Conservation (phyloP, 371 early-diverging fungal genomes). For the Spraguea lophii region DNA sequence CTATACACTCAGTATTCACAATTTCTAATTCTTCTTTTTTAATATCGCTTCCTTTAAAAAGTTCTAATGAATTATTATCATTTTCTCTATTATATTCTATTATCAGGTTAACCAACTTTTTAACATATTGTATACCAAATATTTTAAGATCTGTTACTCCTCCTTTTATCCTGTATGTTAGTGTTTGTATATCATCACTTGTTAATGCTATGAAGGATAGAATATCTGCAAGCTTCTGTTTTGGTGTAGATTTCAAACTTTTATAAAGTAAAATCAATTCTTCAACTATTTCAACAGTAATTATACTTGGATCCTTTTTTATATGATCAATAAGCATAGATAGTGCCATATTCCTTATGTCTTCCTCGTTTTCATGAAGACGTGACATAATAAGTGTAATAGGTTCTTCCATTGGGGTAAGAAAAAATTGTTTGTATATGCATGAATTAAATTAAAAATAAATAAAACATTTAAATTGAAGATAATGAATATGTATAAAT, state of each 20-base stretch:
- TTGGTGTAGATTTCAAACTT: conserved; percentile 18
- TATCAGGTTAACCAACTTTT: conserved; percentile 31
- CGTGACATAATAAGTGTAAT: conserved; percentile 21
- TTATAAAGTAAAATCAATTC: too few relatives aligned
- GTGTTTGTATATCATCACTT: conserved; percentile 10
- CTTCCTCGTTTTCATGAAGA: conserved; percentile 7
- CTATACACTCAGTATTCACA: conserved; percentile 10
- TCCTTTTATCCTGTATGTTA: conserved; percentile 37
- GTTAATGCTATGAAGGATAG: conserved; percentile 34
- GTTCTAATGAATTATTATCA: not conserved
- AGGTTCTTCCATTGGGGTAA: too few relatives aligned
- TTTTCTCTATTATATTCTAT: not conserved
- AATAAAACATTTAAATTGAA: too few relatives aligned
- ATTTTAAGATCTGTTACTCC: conserved; percentile 29
- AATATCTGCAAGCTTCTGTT: conserved; percentile 33
- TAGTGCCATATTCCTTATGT: conserved; percentile 11
- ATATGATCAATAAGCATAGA: too few relatives aligned
- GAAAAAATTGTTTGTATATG: too few relatives aligned
- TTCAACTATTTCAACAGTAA: too few relatives aligned
- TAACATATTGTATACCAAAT: conserved; percentile 45
- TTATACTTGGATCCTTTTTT: too few relatives aligned
- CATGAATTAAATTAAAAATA: too few relatives aligned
- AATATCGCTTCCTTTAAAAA: conserved; percentile 3
- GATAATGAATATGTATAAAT: too few relatives aligned
- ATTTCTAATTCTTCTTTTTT: conserved; percentile 2